Evolutionary conservation across 2,329 filamentous ascomycete genomes (phyloP).

Genomic region (Cladosporium velox): DNA sequence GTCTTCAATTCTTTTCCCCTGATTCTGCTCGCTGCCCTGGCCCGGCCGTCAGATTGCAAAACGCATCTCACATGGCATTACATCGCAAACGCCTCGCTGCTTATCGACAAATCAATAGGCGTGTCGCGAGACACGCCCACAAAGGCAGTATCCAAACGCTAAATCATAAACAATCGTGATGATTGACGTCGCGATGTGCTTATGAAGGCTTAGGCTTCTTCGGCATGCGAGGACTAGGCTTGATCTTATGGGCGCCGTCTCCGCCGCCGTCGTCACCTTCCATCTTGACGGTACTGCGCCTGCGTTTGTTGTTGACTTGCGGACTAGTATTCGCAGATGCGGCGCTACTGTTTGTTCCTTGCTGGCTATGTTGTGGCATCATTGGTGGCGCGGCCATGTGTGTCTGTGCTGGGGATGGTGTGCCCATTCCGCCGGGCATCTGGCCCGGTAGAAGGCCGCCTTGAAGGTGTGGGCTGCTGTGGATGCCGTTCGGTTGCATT

Average conservation of each 20-base stretch:
- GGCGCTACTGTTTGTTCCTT: conserved; percentile 56
- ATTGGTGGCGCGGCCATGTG: conserved; percentile 53
- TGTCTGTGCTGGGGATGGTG: conserved; percentile 48
- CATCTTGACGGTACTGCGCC: conserved; percentile 61
- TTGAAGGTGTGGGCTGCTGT: conserved; percentile 47
- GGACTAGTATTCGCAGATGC: conserved; percentile 65
- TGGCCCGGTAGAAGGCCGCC: conserved; percentile 26
- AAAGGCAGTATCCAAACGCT: conserved; percentile 5
- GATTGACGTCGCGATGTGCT: background rate
- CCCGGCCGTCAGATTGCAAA: background rate
- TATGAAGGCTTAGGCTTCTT: conserved; percentile 39
- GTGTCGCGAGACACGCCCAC: background rate
- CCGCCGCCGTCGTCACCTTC: conserved; percentile 55
- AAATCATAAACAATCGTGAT: background rate
- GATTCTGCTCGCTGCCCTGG: background rate
- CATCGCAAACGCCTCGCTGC: conserved; percentile 10
- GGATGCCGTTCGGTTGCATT: conserved; percentile 54
- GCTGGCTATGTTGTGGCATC: conserved; percentile 59
- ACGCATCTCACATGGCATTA: background rate
- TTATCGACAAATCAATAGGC: background rate
- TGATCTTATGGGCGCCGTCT: conserved; percentile 46
- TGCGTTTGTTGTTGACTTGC: conserved; percentile 55
- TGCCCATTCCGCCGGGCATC: conserved; percentile 17
- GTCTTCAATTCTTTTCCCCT: background rate
- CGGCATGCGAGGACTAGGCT: conserved; percentile 49